Base-by-base conservation (phyloP, 441 rosid genomes). In the Populus hybrid region DNA sequence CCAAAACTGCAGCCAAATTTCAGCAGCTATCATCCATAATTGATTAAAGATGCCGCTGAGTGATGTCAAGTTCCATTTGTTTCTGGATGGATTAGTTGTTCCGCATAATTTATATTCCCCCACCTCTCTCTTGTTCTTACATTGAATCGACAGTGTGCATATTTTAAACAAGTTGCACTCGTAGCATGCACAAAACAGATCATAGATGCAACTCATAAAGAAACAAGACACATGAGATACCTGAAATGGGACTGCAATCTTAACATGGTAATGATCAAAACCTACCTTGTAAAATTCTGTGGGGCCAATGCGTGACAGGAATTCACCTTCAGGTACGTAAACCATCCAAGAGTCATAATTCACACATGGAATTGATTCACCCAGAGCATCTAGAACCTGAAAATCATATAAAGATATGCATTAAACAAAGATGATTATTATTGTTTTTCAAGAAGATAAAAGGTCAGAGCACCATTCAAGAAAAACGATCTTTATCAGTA, bases 301-400 rank as follows among this genome's bases (percentile, higher is more conserved):
- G n/a, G 97, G 97, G 28, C 99, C 98, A 40, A 95, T 95, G 73
- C 91, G 90, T 8, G 99, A 95, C 80, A 93, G 86, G 87, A 95
- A 92, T 68, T 95, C 97, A 6, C 92, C 99, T 82, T 95, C 99
- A 40, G 97, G 98, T 73, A 95, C 79, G 77, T 91, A 90, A 21
- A 95, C 98, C 98, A 87, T 95, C 99, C 99, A 91, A 76, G 99
- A 95, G 80, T 95, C 99, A 78, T 95, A 92, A 8, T 83, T 91
- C 40, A 68, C 87, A 82, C 95, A 95, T 23, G 93, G 93, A 89
- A 93, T 73, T 28, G 98, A 84, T 85, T 95, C 98, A 10, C 93
- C 98, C 79, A 93, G 78, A 34, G 97, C 97, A 86, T 93, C 97
- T 59, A 95, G 76, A 79, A 95, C 98, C 98, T 91, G 88, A 78